phyloP scores from a whole-genome alignment of 176 grass and related monocot species.

The Musa schizocarpa region DNA sequence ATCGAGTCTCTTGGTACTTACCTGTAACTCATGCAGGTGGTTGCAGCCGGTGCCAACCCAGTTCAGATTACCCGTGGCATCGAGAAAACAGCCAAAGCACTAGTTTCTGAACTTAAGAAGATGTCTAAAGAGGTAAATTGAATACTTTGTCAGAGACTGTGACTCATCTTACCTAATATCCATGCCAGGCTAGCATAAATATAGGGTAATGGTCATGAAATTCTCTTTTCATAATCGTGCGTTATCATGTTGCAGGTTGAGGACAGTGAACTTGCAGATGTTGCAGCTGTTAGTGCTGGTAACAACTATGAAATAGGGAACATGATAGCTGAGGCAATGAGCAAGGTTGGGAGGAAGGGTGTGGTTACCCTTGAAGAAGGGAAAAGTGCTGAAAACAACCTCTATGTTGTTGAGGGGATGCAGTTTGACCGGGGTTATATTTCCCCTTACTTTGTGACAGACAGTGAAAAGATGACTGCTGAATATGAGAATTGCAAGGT shows the following conservation, averaged over 20 bases:
- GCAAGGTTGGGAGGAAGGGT: constrained; percentile 50
- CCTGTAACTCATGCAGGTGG: constrained; percentile 15
- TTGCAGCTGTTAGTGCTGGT: constrained; percentile 48
- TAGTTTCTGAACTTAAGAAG: constrained; percentile 35
- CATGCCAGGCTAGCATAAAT: neutral
- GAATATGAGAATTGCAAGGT: constrained; percentile 80
- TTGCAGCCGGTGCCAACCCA: constrained; percentile 61
- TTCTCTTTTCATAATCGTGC: no score
- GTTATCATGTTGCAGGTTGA: constrained; percentile 30
- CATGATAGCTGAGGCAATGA: constrained; percentile 65
- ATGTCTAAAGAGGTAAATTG: constrained; percentile 47
- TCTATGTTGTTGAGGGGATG: constrained; percentile 67
- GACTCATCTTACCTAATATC: no score
- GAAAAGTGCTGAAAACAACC: constrained; percentile 50
- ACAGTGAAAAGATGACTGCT: constrained; percentile 61
- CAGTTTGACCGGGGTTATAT: constrained; percentile 63
- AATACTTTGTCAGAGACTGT: neutral
- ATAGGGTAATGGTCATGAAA: neutral
- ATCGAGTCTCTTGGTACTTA: neutral
- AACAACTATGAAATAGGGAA: constrained; percentile 56
- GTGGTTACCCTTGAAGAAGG: constrained; percentile 64
- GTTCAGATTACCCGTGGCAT: constrained; percentile 50
- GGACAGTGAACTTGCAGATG: constrained; percentile 52
- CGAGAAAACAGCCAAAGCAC: constrained; percentile 52
- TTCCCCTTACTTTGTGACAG: constrained; percentile 72